Evolutionary conservation across 176 grass and related monocot genomes (phyloP), one percentile per base, ranked within the genome.

Genomic region (Phoenix roebelenii): DNA sequence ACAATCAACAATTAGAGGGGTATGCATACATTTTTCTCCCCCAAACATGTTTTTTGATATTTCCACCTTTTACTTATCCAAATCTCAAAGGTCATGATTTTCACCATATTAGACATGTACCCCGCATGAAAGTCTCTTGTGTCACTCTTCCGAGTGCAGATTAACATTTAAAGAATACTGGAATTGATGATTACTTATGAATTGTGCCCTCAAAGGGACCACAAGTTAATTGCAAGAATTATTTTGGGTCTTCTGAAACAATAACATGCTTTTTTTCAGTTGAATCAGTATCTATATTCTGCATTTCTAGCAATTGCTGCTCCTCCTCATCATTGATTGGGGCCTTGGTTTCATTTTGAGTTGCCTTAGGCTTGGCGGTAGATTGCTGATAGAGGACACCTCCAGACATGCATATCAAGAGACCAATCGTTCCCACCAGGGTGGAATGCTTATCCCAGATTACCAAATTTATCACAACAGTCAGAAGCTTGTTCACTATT

Each of bases 351-450:
- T 44, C 59, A 62, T 10, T 62, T 19, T 35, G 18, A 20, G n/a
- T 28, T 1, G 19, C 20, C 59, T 62, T 49, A 48, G 59, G 59
- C 59, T 62, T 62, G 28, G 59, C 19, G 7, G 59, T 62, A 15
- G 59, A 62, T 7, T 49, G 59, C 59, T 62, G 59, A 30, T 62
- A 62, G 15, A 62, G 30, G 18, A 62, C 59, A 48, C 59, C 59
- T 18, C 59, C 59, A 62, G 15, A 62, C 59, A 62, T 62, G 59
- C 57, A 59, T 59, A 59, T 30, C 24, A 59, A n/a, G 1, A 59
- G 57, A 14, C 57, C 57, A n/a, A 59, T 59, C 0, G 57, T 59
- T 6, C 57, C 57, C 2, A 30, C 28, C 23, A 59, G n/a, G 57
- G 57, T 59, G 24, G 57, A 59, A 59, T 59, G 57, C 4, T 59